phyloP scores from a whole-genome alignment of 768 basidiomycete genomes.

The Coprinellus micaceus region DNA sequence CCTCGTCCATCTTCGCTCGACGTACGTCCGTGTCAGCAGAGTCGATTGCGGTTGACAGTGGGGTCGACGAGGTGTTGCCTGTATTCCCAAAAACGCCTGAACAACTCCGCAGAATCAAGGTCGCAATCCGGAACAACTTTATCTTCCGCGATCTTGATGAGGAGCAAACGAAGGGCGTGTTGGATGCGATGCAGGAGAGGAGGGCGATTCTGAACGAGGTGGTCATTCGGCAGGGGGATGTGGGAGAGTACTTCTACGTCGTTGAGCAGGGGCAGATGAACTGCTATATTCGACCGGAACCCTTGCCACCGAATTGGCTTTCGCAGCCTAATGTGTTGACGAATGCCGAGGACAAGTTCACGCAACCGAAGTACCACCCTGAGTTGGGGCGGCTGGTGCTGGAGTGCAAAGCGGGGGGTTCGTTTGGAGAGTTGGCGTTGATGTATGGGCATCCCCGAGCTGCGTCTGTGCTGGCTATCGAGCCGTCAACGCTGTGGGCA shows the following conservation, averaged over 20 bases:
- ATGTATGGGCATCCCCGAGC: conserved; percentile 98
- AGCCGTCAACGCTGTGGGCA: conserved; percentile 85
- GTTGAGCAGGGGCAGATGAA: conserved; percentile 86
- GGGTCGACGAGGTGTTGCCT: conserved; percentile 63
- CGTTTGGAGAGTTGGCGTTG: conserved; percentile 93
- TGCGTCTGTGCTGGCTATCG: conserved; percentile 86
- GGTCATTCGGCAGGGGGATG: conserved; percentile 96
- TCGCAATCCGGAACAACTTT: conserved; percentile 84
- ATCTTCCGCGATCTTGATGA: conserved; percentile 96
- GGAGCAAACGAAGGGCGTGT: conserved; percentile 88
- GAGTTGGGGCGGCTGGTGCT: conserved; percentile 79
- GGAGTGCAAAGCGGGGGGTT: conserved; percentile 78
- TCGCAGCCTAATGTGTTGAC: conserved; percentile 39
- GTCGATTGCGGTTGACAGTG: conserved; percentile 81
- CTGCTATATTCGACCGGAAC: conserved; percentile 74
- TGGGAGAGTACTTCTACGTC: conserved; percentile 96
- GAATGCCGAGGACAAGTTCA: conserved; percentile 48
- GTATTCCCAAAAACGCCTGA: conserved; percentile 75
- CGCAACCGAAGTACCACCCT: conserved; percentile 63
- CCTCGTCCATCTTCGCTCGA: conserved; percentile 79
- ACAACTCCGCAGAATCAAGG: conserved; percentile 84
- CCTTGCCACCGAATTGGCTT: conserved; percentile 58
- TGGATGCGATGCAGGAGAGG: conserved; percentile 94
- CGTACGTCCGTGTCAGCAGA: conserved; percentile 96
- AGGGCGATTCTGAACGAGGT: conserved; percentile 68